Evolutionary conservation across 805 yeast genomes (phyloP).

Genomic region (Hanseniaspora lindneri): DNA sequence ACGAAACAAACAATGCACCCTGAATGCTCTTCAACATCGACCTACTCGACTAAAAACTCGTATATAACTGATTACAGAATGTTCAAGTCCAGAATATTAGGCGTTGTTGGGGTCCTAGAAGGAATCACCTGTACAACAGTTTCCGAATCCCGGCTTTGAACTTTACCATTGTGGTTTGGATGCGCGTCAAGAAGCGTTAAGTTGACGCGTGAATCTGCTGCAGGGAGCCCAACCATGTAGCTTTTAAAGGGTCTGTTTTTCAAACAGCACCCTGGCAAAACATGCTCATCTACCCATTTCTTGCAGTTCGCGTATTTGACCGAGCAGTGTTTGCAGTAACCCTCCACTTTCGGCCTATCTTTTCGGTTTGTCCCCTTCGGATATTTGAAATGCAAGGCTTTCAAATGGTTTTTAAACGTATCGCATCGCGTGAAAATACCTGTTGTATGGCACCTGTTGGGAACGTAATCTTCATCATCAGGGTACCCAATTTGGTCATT

Average conservation of each 20-base stretch:
- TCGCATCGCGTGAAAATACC: conserved; percentile 86
- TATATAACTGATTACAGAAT: background rate
- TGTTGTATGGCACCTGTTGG: conserved; percentile 53
- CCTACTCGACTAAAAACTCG: background rate
- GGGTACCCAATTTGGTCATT: background rate
- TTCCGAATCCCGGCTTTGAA: background rate
- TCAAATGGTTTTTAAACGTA: conserved; percentile 80
- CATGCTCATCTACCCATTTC: conserved; percentile 66
- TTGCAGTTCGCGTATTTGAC: conserved; percentile 54
- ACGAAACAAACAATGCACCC: no score
- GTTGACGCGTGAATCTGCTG: no score
- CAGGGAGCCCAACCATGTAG: no score
- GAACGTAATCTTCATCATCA: conserved; percentile 18
- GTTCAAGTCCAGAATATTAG: conserved; percentile 10
- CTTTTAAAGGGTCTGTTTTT: conserved; percentile 10
- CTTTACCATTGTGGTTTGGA: background rate
- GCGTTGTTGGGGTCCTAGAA: conserved; percentile 1
- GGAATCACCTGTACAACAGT: background rate
- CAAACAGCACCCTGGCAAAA: conserved; percentile 30
- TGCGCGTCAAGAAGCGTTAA: no score
- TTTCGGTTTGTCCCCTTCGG: conserved; percentile 77
- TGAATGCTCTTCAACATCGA: no score
- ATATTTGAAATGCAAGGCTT: conserved; percentile 79
- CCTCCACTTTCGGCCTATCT: conserved; percentile 55
- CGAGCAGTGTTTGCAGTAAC: conserved; percentile 71